phyloP scores from a whole-genome alignment of 1,284 basidiomycete genomes.

The Papiliotrema flavescens region DNA sequence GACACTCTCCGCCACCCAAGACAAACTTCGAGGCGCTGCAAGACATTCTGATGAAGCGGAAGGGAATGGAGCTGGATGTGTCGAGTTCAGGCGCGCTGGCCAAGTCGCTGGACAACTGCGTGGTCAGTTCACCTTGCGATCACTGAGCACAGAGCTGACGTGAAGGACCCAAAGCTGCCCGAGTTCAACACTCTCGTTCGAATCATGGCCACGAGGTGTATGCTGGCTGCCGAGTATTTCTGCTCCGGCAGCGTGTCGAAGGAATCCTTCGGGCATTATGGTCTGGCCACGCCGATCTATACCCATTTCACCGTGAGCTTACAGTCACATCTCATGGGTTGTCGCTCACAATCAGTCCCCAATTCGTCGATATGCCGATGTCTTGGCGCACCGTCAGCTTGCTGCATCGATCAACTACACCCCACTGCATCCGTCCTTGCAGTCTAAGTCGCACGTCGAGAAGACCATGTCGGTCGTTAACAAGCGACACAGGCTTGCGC shows the following conservation, averaged over 20 bases:
- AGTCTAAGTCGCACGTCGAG: conserved; percentile 87
- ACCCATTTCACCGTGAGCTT: conserved; percentile 80
- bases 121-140: conserved; percentile 56
- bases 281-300: conserved; percentile 92
- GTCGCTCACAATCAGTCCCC: conserved; percentile 57
- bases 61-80: conserved; percentile 81
- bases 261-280: conserved; percentile 95
- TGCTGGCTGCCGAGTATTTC: conserved; percentile 98
- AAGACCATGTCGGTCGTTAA: conserved; percentile 83
- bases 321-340: background rate
- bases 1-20: conserved; percentile 88
- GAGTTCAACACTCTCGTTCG: conserved; percentile 96
- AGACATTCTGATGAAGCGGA: conserved; percentile 84
- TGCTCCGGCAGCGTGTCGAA: conserved; percentile 88
- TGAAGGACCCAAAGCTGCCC: conserved; percentile 70
- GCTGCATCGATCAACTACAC: conserved; percentile 82
- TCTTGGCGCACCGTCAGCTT: conserved; percentile 91
- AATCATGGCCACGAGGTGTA: conserved; percentile 98
- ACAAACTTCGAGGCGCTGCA: conserved; percentile 95
- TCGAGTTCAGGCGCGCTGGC: conserved; percentile 91
- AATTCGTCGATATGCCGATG: conserved; percentile 91
- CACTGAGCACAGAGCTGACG: background rate
- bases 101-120: conserved; percentile 78
- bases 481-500: conserved; percentile 88
- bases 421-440: conserved; percentile 78